A percentile compares a stretch with the other conserved stretches of the same genome.
phyloP scores from a whole-genome alignment of 1,284 basidiomycete species.

The Fomitopsis palustris region DNA sequence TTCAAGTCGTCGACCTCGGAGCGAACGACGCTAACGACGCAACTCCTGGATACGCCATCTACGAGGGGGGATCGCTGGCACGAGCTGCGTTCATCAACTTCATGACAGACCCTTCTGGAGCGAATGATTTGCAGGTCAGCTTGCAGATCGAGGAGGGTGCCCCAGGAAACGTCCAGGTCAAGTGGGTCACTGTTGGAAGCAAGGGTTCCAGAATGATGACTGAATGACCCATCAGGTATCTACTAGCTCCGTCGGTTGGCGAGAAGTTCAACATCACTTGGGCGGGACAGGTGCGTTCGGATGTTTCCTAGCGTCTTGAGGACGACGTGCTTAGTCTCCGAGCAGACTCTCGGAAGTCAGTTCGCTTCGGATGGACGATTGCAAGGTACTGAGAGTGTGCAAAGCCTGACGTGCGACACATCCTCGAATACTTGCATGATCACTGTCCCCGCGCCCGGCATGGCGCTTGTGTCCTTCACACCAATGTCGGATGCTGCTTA shows the following conservation, averaged over 20 bases:
- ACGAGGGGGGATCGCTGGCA: slow-evolving; percentile 54
- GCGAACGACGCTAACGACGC: slow-evolving; percentile 45
- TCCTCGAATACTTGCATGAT: slow-evolving; percentile 40
- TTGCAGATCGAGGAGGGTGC: slow-evolving; percentile 46
- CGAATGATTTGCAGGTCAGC: slow-evolving; percentile 43
- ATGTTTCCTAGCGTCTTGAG: background rate
- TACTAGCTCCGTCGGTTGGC: slow-evolving; percentile 48
- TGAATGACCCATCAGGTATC: slow-evolving; percentile 31
- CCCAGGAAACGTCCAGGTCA: background rate
- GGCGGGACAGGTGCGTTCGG: slow-evolving; percentile 47
- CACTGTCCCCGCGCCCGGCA: slow-evolving; percentile 47
- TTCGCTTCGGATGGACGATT: slow-evolving; percentile 57
- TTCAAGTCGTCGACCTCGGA: slow-evolving; percentile 58
- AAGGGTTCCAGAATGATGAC: background rate
- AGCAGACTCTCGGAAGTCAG: slow-evolving; percentile 64
- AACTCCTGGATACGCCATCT: slow-evolving; percentile 73
- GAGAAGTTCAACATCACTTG: slow-evolving; percentile 73
- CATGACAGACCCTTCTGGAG: slow-evolving; percentile 49
- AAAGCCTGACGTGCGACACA: slow-evolving; percentile 42
- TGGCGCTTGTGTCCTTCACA: slow-evolving; percentile 51
- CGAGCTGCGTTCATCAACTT: slow-evolving; percentile 71
- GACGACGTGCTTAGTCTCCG: too few species aligned
- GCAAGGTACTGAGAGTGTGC: slow-evolving; percentile 35
- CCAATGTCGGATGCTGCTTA: background rate
- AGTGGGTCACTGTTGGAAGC: background rate